These are phyloP conservation scores for Trematosphaeria pertusa DNA, from an alignment of 2,329 filamentous ascomycete genomes.

Conservation along the genomic window DNA sequence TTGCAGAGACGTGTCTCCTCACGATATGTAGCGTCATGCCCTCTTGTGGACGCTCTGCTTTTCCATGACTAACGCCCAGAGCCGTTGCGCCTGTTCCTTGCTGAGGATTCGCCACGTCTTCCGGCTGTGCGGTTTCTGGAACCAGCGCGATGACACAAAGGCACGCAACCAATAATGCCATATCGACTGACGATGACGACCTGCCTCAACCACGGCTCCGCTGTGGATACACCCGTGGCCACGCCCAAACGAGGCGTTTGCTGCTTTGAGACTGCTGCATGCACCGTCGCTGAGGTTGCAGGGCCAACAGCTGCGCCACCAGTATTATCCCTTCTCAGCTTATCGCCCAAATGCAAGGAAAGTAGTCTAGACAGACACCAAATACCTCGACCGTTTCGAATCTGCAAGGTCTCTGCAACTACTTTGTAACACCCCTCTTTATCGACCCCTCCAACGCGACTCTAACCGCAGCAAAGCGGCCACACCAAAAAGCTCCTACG, in stretches of 20 bases:
- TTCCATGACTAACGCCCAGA: slow-evolving; percentile 14
- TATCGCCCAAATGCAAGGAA: slow-evolving; percentile 13
- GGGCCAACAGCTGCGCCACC: slow-evolving; percentile 14
- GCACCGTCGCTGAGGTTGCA: slow-evolving; percentile 5
- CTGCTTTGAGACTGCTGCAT: slow-evolving; percentile 9
- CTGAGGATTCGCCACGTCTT: slow-evolving; percentile 18
- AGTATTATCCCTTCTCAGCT: slow-evolving; percentile 4
- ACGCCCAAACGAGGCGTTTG: slow-evolving; percentile 4
- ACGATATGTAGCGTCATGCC: slow-evolving; percentile 4
- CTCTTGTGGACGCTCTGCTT: background rate
- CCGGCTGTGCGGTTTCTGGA: slow-evolving; percentile 11
- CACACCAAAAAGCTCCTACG: background rate
- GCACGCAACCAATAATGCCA: slow-evolving; percentile 19
- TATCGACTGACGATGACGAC: slow-evolving; percentile 23
- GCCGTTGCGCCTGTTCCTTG: slow-evolving; percentile 1
- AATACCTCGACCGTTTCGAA: slow-evolving; percentile 13
- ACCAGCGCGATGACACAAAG: slow-evolving; percentile 17
- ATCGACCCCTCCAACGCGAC: slow-evolving; percentile 4
- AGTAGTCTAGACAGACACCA: slow-evolving; percentile 8
- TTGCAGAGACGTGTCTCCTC: no score
- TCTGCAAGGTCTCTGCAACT: slow-evolving; percentile 15
- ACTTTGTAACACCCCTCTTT: no score
- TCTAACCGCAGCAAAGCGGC: slow-evolving; percentile 22
- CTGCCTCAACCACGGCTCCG: slow-evolving; percentile 7
- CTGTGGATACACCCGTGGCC: slow-evolving; percentile 21